A percentile compares a stretch with the other conserved stretches of the same genome.
Evolutionary conservation across 768 basidiomycete species (phyloP).

Genomic region (Mycena albidolilacea): DNA sequence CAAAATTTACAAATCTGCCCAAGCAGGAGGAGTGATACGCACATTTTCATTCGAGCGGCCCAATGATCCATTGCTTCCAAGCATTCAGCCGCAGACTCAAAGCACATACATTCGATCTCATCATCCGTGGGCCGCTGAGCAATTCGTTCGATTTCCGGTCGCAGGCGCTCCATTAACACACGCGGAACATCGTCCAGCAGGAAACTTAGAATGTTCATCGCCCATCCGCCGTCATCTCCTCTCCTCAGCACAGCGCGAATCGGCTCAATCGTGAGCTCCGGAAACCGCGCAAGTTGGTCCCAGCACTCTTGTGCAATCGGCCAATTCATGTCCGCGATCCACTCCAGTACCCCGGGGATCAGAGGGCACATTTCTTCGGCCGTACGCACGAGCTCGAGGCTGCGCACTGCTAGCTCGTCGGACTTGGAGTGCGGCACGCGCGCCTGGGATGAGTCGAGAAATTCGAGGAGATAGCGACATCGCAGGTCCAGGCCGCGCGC

Average conservation of each 20-base stretch:
- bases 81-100: too few relatives aligned
- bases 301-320: not conserved
- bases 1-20: too few relatives aligned
- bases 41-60: too few relatives aligned
- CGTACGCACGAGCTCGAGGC: constrained; percentile 17
- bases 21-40: too few relatives aligned
- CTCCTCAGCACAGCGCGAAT: constrained; percentile 21
- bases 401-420: constrained; percentile 11
- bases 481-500: not conserved
- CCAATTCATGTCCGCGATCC: constrained; percentile 28
- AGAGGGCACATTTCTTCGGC: constrained; percentile 27
- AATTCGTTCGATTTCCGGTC: too few relatives aligned
- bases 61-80: too few relatives aligned
- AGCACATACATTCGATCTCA: too few relatives aligned
- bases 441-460: constrained; percentile 11
- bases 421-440: constrained; percentile 17
- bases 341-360: constrained; percentile 17
- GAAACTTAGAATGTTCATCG: too few relatives aligned
- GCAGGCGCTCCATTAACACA: too few relatives aligned
- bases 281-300: constrained; percentile 26
- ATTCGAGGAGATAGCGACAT: not conserved
- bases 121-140: too few relatives aligned
- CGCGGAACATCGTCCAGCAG: too few relatives aligned
- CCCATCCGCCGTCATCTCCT: constrained; percentile 24
- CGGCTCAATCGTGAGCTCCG: constrained; percentile 17